Evolutionary conservation across 2,329 filamentous ascomycete genomes (phyloP), one percentile per base, ranked within the genome.

Genomic region (Byssothecium circinans): DNA sequence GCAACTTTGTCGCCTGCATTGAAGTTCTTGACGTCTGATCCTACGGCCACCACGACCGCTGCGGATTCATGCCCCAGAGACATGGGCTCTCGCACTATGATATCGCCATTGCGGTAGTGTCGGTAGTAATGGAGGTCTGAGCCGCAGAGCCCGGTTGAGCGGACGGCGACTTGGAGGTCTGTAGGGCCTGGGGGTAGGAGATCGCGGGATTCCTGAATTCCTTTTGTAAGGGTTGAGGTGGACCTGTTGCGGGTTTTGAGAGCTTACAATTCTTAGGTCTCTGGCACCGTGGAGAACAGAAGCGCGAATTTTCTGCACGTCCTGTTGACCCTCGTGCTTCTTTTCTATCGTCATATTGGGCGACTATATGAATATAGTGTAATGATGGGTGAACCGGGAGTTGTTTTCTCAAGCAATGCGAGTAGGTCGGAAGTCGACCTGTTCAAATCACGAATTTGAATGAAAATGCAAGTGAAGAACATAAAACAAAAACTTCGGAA

Each of bases 51-150:
- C 33, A 97, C 79, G 22, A 88, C 86, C 49, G 91, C 91, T 8
- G 89, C 81, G 12, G 90, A 91, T 68, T 88, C 85, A 68, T 88
- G 85, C 58, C 85, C 85, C 0, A 95, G 83, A 12, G 90, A 86
- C 79, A 95, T 86, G 53, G 91, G 91, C 57, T 89, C 83, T 65
- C 83, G 85, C 48, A 95, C 84, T 50, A 91, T 81, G 65, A 91
- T 95, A 77, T 89, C 84, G 68, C 90, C 91, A 72, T 95, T 95
- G 65, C 87, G 85, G 64, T 89, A 89, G 71, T 95, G 87, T 54
- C 82, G 78, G 81, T 89, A 95, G 83, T 95, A 96, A 78, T 96
- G 86, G 4, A 86, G 78, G 68, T 89, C 85, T 41, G 81, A 85
- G 64, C 85, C 85, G 69, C 85, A 88, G 63, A 89, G 82, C 22